Base-by-base conservation (phyloP, 768 basidiomycete species). In the Neoboletus subvelutipes region DNA sequence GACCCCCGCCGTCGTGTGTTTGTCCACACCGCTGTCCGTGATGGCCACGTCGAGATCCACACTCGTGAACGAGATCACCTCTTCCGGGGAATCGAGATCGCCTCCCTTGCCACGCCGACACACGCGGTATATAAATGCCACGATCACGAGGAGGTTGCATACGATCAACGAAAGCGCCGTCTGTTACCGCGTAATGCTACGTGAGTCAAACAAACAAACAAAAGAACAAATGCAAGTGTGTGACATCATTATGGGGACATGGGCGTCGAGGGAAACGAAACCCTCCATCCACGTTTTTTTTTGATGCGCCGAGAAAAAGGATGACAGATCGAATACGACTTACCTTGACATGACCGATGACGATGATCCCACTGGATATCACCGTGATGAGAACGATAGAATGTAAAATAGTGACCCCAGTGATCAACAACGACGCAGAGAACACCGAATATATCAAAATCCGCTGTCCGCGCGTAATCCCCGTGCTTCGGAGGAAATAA, bases 121-220 rank as follows among this genome's bases (percentile, higher is more conserved):
- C 4, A 63, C n/a, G 18, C 59, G 67, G 42, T 66, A 62, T 8
- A 62, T 13, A 9, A 65, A 69, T 15, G 62, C 31, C 20, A 66
- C 62, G 29, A 71, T 58, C 43, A 71, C 71, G 36, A 70, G 58
- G 12, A 62, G 54, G 22, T 68, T 66, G 56, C 69, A 71, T 7
- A 71, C 54, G 41, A 71, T 52, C 24, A 67, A 40, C 8, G 66
- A 58, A 17, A 67, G 50, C 7, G 71, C 65, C 5, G 61, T 24
- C 68, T 68, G 36, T 57, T 39, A 12, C 5, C 15, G n/a, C 1
- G 13, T 49, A 51, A 45, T 31, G 3, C 13, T 22, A 39, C 18
- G 33, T 48, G 34, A 55, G 52, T 37, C 10, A 13, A 26, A 36
- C 20, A 12, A 10, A 15, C 37, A 18, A n/a, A 28, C 5, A n/a